Conservation (phyloP, 805 yeast genomes). For the Diddensiella santjacobensis region DNA sequence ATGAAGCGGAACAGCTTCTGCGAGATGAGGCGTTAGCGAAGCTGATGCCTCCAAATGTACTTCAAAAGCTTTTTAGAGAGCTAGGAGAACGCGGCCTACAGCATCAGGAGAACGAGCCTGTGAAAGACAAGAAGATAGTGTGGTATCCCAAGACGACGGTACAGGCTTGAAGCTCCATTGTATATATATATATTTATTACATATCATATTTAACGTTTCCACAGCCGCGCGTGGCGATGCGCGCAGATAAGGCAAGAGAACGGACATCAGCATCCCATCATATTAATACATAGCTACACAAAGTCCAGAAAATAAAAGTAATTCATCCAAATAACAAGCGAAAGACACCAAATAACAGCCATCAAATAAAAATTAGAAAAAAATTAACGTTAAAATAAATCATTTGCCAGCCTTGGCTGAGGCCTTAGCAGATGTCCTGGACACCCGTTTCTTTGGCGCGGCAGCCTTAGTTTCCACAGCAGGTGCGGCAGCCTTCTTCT, state of each 20-base stretch:
- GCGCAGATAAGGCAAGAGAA: no score
- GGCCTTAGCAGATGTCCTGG: conserved; percentile 32
- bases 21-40: conserved; percentile 24
- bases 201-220: no score
- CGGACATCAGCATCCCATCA: no score
- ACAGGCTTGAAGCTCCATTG: neutral
- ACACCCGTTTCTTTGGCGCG: conserved; percentile 23
- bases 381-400: conserved; percentile 1
- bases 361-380: neutral
- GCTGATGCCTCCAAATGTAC: conserved; percentile 28
- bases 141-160: conserved; percentile 18
- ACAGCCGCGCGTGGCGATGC: no score
- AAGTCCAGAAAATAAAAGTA: conserved; percentile 1
- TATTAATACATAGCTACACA: conserved; percentile 3
- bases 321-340: conserved; percentile 3
- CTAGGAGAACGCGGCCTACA: conserved; percentile 32
- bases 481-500: conserved; percentile 25
- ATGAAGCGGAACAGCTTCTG: conserved; percentile 24
- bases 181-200: conserved; percentile 6
- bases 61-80: conserved; percentile 29
- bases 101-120: conserved; percentile 17
- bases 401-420: conserved; percentile 12
- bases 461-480: conserved; percentile 25
- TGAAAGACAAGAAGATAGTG: conserved; percentile 20
- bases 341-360: neutral